Base-by-base conservation (phyloP, 306 rosid species). In the Medicago lupulina region DNA sequence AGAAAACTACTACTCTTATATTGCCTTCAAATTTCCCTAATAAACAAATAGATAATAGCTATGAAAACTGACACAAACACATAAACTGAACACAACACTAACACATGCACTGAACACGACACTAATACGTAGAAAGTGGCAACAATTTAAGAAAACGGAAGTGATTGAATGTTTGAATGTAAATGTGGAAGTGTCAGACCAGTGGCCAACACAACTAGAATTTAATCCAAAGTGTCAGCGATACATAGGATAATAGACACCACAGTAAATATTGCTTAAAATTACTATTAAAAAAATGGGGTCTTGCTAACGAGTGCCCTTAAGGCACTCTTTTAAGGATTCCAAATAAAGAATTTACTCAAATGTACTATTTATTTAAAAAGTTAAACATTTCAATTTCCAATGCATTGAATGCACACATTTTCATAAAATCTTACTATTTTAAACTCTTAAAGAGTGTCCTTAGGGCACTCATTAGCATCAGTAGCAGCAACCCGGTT, bases 231-330 rank as follows among this genome's bases (percentile, higher is more conserved):
- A 43, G 15, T 46, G 51, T 46, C n/a, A 12, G 6, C 13, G 51
- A 53, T 28, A 31, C 31, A 28, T 28, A 28, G 31, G 31, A 28
- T 28, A 28, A 28, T 28, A 28, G 4, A 28, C 31, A 28, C 4
- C 9, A 71, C 46, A 55, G 67, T 28, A 60, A 69, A 62, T 34
- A 43, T 61, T 11, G 63, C 40, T 73, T 7, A 16, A 39, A 28
- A 47, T 55, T 39, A 39, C 51, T 41, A 77, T 55, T 67, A 55
- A 74, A 65, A 70, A 58, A 21, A 39, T 58, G 43, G 53, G n/a
- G n/a, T n/a, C n/a, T n/a, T n/a, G n/a, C n/a, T n/a, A n/a, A n/a
- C n/a, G n/a, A n/a, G n/a, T n/a, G n/a, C n/a, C n/a, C n/a, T n/a
- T n/a, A n/a, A n/a, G n/a, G n/a, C n/a, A n/a, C n/a, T n/a, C n/a